Evolutionary conservation across 306 rosid species (phyloP).

Genomic region (Castanopsis chinensis): DNA sequence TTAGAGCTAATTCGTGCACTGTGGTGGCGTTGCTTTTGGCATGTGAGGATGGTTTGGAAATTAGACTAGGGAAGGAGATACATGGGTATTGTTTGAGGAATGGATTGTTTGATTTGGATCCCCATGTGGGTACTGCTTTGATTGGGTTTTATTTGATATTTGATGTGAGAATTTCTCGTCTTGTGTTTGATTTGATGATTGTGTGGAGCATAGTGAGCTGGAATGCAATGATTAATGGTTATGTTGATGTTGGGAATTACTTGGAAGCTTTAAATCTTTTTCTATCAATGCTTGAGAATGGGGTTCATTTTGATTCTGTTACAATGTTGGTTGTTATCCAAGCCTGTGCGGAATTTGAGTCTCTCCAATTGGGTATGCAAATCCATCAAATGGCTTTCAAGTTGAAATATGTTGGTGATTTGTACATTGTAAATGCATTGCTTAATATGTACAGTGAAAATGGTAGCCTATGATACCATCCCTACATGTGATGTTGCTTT

Average conservation of each 20-base stretch:
- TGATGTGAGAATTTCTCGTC: slow-evolving; percentile 21
- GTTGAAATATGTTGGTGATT: slow-evolving; percentile 22
- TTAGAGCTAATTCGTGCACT: slow-evolving; percentile 39
- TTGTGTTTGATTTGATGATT: slow-evolving; percentile 32
- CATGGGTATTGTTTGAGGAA: slow-evolving; percentile 44
- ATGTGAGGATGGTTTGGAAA: slow-evolving; percentile 24
- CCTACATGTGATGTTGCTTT: slow-evolving; percentile 36
- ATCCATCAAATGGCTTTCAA: slow-evolving; percentile 47
- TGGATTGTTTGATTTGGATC: slow-evolving; percentile 38
- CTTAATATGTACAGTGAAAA: slow-evolving; percentile 39
- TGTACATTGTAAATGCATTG: slow-evolving; percentile 32
- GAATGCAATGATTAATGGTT: slow-evolving; percentile 43
- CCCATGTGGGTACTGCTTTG: slow-evolving; percentile 50
- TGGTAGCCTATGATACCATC: slow-evolving; percentile 20
- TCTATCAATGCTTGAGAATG: slow-evolving; percentile 23
- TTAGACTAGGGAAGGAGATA: slow-evolving; percentile 39
- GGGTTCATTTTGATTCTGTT: slow-evolving; percentile 37
- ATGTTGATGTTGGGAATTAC: slow-evolving; percentile 37
- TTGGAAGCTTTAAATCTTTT: slow-evolving; percentile 24
- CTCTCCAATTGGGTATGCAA: slow-evolving; percentile 34
- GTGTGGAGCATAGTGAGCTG: slow-evolving; percentile 43
- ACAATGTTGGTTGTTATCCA: slow-evolving; percentile 33
- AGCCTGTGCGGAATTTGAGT: slow-evolving; percentile 37
- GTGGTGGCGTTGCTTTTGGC: slow-evolving; percentile 44
- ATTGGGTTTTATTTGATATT: slow-evolving; percentile 41